Conservation (phyloP, 257 asterid species). For the Craterostigma plantagineum region DNA sequence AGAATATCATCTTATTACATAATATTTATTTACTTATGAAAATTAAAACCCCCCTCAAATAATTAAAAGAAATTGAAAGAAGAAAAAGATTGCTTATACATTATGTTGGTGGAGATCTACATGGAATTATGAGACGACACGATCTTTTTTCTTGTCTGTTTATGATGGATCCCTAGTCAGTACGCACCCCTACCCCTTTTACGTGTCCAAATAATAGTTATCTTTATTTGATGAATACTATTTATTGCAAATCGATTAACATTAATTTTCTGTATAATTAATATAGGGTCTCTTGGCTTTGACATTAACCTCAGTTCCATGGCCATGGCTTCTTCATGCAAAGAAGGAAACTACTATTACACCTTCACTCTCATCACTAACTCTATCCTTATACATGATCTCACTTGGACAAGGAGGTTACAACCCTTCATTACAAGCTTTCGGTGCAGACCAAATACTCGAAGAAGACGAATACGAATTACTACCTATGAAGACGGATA, state of each 20-base stretch:
- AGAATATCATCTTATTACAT: not conserved
- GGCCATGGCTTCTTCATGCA: slow-evolving; percentile 34
- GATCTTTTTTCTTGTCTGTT: too few species aligned
- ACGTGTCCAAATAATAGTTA: too few species aligned
- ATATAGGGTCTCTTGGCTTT: slow-evolving; percentile 61
- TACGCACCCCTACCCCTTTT: too few species aligned
- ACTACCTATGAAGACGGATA: slow-evolving; percentile 13
- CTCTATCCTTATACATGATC: slow-evolving; percentile 49
- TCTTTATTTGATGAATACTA: not conserved
- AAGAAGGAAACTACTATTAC: slow-evolving; percentile 1
- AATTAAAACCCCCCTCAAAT: not conserved
- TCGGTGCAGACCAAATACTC: slow-evolving; percentile 70
- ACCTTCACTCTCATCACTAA: slow-evolving; percentile 25
- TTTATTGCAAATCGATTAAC: too few species aligned
- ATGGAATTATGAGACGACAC: too few species aligned
- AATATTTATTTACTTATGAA: not conserved
- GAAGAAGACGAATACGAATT: slow-evolving; percentile 22
- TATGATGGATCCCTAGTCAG: too few species aligned
- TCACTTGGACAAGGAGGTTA: slow-evolving; percentile 77
- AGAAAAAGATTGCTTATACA: too few species aligned
- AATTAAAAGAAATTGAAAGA: too few species aligned
- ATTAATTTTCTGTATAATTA: not conserved
- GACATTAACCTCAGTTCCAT: slow-evolving; percentile 41
- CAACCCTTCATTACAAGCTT: slow-evolving; percentile 87
- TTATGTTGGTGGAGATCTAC: too few species aligned